Evolutionary conservation across 345 rosid species (phyloP).

Genomic region (Eucalyptus viminalis): DNA sequence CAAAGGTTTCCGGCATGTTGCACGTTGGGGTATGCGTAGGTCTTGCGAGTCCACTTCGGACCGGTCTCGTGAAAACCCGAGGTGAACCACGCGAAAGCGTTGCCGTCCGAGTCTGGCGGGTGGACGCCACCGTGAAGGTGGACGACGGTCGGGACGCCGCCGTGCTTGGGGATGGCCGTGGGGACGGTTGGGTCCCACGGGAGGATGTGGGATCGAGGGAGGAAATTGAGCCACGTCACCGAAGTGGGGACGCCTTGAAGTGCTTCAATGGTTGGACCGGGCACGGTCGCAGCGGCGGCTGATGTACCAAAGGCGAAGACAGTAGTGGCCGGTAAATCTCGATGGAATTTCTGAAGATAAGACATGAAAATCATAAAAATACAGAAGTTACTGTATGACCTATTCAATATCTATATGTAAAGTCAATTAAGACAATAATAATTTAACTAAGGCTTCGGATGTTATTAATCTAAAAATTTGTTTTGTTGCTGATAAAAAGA

Average conservation of each 20-base stretch:
- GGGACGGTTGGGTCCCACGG: no score
- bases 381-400: background rate
- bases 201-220: no score
- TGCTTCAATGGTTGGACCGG: no score
- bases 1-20: conserved; percentile 2
- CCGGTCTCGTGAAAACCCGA: no score
- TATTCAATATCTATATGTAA: background rate
- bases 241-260: no score
- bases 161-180: no score
- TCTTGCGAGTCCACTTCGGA: background rate
- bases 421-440: background rate
- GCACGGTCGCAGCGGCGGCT: background rate
- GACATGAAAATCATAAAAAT: background rate
- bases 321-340: background rate
- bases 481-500: background rate
- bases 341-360: background rate
- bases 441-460: background rate
- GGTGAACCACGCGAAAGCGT: no score
- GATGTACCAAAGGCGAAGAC: background rate
- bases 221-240: no score
- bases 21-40: background rate
- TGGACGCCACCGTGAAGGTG: no score
- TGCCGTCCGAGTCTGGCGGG: no score
- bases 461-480: background rate
- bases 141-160: no score